Evolutionary conservation across 2,329 filamentous ascomycete genomes (phyloP), one percentile per base, ranked within the genome.

Genomic region (Rutstroemia sydowiana): DNA sequence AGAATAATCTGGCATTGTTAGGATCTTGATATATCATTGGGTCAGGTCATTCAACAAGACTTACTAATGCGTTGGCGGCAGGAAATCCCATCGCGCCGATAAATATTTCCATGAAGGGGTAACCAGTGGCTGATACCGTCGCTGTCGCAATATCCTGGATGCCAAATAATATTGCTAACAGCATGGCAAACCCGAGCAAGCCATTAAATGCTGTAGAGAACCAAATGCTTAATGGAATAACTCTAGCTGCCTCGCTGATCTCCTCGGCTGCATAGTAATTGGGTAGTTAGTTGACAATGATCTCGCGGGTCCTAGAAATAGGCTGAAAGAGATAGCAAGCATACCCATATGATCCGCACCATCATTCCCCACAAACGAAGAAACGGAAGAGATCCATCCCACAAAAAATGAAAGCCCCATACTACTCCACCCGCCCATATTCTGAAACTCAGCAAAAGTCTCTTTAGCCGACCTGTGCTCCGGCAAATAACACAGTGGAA

Each of bases 381-480:
- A 31, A 23, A 34, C 21, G 20, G 16, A 16, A 10, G 26, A 20
- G 13, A n/a, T 18, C 26, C 68, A 63, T 1, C 69, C 68, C 28
- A 70, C 62, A 61, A 71, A 63, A 5, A 66, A 52, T 2, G 63
- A 62, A 3, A 70, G 40, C 7, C 66, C 66, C 32, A 41, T 40
- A 36, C 56, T 65, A 4, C 55, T 48, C 61, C 65, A 69, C n/a
- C 23, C 28, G 14, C 65, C 65, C n/a, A 55, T 57, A 47, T 68
- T 62, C 8, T 51, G 53, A 51, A 68, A 68, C 3, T 54, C 50
- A 1, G 61, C 65, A 41, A 65, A 67, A 18, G 67, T 63, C 2
- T 54, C 53, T 5, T 40, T 28, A 6, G 58, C 44, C 23, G 37
- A 45, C 6, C 45, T 51, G 26, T 56, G 55, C 16, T 57, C 55